Percentiles rank a stretch among this genome's conserved stretches.
These are phyloP conservation scores for Parathielavia appendiculata DNA, from an alignment of 495 filamentous ascomycete genomes.

Conservation along the genomic window DNA sequence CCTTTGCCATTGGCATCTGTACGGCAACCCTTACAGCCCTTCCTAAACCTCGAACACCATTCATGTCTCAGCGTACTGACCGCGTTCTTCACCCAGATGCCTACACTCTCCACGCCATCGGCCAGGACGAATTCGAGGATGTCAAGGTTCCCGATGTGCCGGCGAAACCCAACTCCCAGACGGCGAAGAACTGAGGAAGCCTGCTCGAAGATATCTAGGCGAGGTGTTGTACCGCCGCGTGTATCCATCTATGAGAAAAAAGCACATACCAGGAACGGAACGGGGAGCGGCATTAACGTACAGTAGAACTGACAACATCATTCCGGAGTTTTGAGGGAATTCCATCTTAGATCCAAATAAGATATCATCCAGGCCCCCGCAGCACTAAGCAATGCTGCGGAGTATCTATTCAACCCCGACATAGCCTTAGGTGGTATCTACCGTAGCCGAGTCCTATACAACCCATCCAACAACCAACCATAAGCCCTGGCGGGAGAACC, in stretches of 20 bases:
- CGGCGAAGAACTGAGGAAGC: slow-evolving; percentile 28
- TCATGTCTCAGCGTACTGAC: not conserved
- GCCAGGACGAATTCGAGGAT: slow-evolving; percentile 97
- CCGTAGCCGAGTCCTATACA: slow-evolving; percentile 6
- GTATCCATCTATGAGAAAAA: not conserved
- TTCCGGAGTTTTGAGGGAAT: not conserved
- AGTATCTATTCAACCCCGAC: not conserved
- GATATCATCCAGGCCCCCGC: too few species aligned
- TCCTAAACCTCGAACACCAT: not conserved
- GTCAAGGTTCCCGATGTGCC: slow-evolving; percentile 74
- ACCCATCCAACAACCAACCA: slow-evolving; percentile 9
- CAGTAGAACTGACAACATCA: not conserved
- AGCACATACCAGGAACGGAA: not conserved
- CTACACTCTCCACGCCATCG: slow-evolving; percentile 82
- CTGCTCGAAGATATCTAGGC: not conserved
- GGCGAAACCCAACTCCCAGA: slow-evolving; percentile 6
- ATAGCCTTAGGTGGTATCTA: not conserved
- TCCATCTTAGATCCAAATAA: not conserved
- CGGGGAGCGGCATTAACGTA: too few species aligned
- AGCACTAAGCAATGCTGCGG: too few species aligned
- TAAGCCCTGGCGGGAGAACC: not conserved
- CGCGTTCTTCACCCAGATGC: slow-evolving; percentile 52
- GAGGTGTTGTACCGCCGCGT: not conserved
- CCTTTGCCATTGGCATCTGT: slow-evolving; percentile 78
- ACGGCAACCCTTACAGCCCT: slow-evolving; percentile 3